Percentiles rank a stretch among this genome's conserved stretches.
These are phyloP conservation scores for Phytophthora pluvialis DNA, from an alignment of 352 stramenopile genomes.

Conservation along the genomic window DNA sequence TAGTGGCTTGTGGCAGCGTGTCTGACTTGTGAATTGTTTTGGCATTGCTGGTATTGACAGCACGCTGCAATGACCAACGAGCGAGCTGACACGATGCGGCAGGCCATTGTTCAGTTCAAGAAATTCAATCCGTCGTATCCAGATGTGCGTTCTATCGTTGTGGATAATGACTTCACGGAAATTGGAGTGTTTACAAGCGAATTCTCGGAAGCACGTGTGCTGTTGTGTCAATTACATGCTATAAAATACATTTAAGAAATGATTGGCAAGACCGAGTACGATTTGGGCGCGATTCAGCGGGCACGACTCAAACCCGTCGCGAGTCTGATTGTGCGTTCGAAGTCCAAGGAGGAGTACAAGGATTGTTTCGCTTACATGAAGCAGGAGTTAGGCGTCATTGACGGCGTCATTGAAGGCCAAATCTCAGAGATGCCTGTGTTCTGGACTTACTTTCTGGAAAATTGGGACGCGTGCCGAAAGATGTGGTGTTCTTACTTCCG, in stretches of 20 bases:
- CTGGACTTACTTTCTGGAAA: slow-evolving; percentile 17
- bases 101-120: too few species aligned
- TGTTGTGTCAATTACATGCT: neutral
- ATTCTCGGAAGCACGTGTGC: neutral
- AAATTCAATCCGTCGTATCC: too few species aligned
- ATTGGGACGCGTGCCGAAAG: slow-evolving; percentile 13
- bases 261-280: neutral
- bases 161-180: too few species aligned
- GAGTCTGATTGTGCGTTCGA: neutral
- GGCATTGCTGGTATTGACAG: too few species aligned
- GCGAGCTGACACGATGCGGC: too few species aligned
- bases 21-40: too few species aligned
- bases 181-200: neutral
- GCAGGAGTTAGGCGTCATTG: neutral
- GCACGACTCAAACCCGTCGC: neutral
- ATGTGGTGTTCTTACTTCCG: slow-evolving; percentile 19
- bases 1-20: too few species aligned
- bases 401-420: too few species aligned
- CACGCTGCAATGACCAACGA: too few species aligned
- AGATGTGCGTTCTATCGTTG: too few species aligned
- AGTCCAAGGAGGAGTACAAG: neutral
- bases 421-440: neutral
- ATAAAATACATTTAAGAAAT: neutral
- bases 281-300: neutral
- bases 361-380: neutral